Conservation (phyloP, 345 rosid genomes). For the Hirschfeldia incana region DNA sequence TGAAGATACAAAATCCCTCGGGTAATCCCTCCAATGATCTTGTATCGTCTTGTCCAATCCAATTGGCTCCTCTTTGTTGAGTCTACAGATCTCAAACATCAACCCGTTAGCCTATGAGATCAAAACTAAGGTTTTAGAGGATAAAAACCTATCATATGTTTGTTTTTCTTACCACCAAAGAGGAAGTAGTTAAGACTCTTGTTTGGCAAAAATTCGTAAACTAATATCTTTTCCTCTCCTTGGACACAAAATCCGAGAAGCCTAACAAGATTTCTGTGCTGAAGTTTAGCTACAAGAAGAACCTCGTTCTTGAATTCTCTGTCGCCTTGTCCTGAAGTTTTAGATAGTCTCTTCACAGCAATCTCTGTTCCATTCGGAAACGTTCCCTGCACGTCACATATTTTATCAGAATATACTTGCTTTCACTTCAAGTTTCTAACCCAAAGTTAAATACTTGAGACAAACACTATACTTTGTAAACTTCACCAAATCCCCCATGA, state of each 20-base stretch:
- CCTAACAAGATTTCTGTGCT: conserved; percentile 50
- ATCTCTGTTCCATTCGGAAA: conserved; percentile 38
- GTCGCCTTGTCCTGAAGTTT: conserved; percentile 51
- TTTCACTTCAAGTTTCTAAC: neutral
- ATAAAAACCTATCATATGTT: neutral
- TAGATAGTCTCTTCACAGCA: conserved; percentile 51
- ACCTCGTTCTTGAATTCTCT: conserved; percentile 55
- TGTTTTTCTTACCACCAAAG: conserved; percentile 1
- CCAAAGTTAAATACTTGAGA: neutral
- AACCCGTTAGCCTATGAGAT: neutral
- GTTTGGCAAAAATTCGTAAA: conserved; percentile 26
- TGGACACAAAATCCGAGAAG: conserved; percentile 47
- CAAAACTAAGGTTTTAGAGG: neutral
- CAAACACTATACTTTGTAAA: conserved; percentile 40
- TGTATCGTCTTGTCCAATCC: conserved; percentile 6
- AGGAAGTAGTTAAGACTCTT: conserved; percentile 33
- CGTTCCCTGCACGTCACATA: conserved; percentile 20
- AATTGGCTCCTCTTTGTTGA: neutral
- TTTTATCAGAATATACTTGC: neutral
- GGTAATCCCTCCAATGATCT: conserved; percentile 16
- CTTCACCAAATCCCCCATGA: conserved; percentile 19
- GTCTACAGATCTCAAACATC: neutral
- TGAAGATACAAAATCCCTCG: conserved; percentile 25
- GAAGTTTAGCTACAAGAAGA: conserved; percentile 48
- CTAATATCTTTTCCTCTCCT: conserved; percentile 41